phyloP scores from a whole-genome alignment of 83 land plant genomes.

The Picea engelmannii region DNA sequence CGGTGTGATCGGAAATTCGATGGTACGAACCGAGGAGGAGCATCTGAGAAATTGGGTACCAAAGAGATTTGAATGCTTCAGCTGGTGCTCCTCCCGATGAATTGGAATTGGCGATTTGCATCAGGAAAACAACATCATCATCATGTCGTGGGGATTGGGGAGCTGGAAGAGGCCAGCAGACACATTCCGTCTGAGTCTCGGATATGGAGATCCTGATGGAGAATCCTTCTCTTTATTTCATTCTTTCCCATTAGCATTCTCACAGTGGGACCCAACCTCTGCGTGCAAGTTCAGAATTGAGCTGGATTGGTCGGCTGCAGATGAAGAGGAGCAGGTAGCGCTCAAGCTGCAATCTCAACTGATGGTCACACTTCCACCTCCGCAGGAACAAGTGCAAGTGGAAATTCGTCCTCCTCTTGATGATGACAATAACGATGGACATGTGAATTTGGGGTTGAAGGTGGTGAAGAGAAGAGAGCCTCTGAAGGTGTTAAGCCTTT shows the following conservation, averaged over 20 bases:
- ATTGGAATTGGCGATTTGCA: too few species aligned
- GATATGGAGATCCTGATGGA: slow-evolving; percentile 57
- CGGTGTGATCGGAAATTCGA: too few species aligned
- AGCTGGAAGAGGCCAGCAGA: slow-evolving; percentile 92
- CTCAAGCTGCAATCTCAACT: slow-evolving; percentile 95
- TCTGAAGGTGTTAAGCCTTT: slow-evolving; percentile 57
- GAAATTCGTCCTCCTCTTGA: not conserved
- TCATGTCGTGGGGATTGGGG: slow-evolving; percentile 87
- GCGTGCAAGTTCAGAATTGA: slow-evolving; percentile 56
- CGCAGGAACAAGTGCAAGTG: slow-evolving; percentile 57
- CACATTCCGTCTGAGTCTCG: slow-evolving; percentile 70
- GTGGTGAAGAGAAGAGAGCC: slow-evolving; percentile 89
- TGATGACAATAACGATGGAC: slow-evolving; percentile 17
- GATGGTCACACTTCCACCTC: slow-evolving; percentile 90
- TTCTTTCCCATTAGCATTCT: not conserved
- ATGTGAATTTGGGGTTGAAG: slow-evolving; percentile 58
- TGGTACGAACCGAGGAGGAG: too few species aligned
- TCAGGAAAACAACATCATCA: too few species aligned
- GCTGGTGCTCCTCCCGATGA: too few species aligned
- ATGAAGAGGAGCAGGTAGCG: slow-evolving; percentile 95
- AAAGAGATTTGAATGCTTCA: too few species aligned
- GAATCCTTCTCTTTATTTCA: slow-evolving; percentile 2
- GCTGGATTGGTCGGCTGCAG: slow-evolving; percentile 88
- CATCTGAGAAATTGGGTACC: too few species aligned
- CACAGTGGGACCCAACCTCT: slow-evolving; percentile 18